Conservation (phyloP, 2,329 filamentous ascomycete genomes). For the Colletotrichum sp. region DNA sequence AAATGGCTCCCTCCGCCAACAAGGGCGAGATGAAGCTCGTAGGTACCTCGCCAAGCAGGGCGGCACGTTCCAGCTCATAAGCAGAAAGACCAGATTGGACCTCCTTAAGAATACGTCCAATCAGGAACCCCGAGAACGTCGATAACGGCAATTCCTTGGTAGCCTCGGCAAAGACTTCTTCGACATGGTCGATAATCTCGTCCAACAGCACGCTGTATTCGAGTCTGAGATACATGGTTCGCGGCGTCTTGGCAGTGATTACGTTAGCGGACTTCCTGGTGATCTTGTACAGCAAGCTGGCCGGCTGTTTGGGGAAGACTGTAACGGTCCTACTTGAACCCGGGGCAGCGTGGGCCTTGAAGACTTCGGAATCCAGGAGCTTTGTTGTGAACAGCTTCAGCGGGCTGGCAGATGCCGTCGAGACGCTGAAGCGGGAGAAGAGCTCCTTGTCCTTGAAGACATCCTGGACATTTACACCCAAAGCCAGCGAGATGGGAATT, state of each 20-base stretch:
- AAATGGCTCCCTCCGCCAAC: constrained; percentile 54
- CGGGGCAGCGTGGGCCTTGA: constrained; percentile 66
- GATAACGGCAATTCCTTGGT: constrained; percentile 45
- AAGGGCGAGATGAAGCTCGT: constrained; percentile 52
- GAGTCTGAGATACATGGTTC: constrained; percentile 70
- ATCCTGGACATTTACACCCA: constrained; percentile 97
- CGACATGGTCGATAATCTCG: constrained; percentile 64
- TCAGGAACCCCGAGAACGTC: constrained; percentile 52
- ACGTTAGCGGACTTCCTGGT: constrained; percentile 51
- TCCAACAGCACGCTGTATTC: constrained; percentile 79
- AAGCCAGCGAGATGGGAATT: constrained; percentile 75
- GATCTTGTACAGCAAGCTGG: constrained; percentile 82
- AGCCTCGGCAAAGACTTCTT: constrained; percentile 43
- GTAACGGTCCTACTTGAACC: constrained; percentile 58
- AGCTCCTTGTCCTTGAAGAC: constrained; percentile 84
- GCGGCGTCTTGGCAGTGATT: constrained; percentile 38
- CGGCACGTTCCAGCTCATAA: constrained; percentile 61
- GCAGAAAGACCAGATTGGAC: constrained; percentile 48
- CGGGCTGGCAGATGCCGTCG: constrained; percentile 77
- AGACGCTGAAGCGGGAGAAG: constrained; percentile 91
- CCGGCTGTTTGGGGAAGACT: constrained; percentile 82
- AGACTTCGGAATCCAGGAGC: constrained; percentile 73
- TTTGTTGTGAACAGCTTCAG: constrained; percentile 74
- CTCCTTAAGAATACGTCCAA: constrained; percentile 47
- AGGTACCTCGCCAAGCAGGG: constrained; percentile 55